Evolutionary conservation across 75 land plant genomes (phyloP), one percentile per base, ranked within the genome.

Genomic region (Cunninghamia lanceolata): DNA sequence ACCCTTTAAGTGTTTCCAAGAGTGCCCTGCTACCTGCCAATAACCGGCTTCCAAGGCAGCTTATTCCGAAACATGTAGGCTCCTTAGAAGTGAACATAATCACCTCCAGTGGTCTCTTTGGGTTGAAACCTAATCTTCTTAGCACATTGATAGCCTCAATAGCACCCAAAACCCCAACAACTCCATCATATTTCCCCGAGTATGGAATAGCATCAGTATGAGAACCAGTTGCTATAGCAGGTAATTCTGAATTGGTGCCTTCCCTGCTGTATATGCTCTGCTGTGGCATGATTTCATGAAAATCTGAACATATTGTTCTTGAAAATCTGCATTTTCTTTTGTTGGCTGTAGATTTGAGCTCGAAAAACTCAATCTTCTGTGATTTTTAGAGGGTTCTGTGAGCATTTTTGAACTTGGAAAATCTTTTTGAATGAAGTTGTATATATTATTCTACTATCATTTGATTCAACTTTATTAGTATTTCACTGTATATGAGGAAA

Each of bases 111-210:
- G 99, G 91, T 85, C 96, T 85, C 89, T 88, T 95, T 42, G 99
- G 99, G 45, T 93, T 86, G 84, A 98, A 98, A n/a, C 94, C 95
- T 53, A 93, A 92, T 81, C 99, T 95, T 87, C 85, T 90, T 36
- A 98, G 90, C 28, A 91, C 95, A 82, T 91, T 91, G 36, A 98
- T 93, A 80, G 99, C 98, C 86, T 96, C 95, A 75, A 98, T 90
- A 59, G 99, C 98, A 87, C 99, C 99, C 85, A 98, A 88, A 84
- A 98, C 98, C 39, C 99, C 99, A 86, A 96, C 92, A 3, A 96
- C 99, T 5, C 99, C 99, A 86, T 98, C 99, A 89, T 94, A 98
- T 81, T 96, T 98, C 63, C 99, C 99, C 17, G 99, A 94, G 86
- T 91, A 95, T 73, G 99, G 99, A 87, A 98, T 96, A 32, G 99